Evolutionary conservation across 2,329 filamentous ascomycete genomes (phyloP), one percentile per base, ranked within the genome.

Genomic region (Penicillium capsulatum): DNA sequence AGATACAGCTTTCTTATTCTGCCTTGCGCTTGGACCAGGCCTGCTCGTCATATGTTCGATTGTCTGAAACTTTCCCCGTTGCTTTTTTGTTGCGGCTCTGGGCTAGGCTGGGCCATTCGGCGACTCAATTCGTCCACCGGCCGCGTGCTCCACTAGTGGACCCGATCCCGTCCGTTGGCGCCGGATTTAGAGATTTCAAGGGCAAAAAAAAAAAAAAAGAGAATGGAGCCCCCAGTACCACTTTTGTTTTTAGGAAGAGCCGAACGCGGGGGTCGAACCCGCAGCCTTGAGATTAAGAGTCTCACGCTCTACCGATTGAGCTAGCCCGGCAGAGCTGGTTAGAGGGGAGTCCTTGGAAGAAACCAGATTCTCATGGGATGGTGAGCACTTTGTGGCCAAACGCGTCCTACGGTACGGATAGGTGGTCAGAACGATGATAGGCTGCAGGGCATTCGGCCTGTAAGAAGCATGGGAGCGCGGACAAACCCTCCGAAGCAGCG

Each of bases 221-320:
- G 46, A 51, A 42, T 29, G 45, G 33, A 48, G 47, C 48, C 19
- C 19, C 19, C 19, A 22, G 48, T 36, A 29, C 40, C 24, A 44
- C 34, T 38, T 42, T 43, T 4, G n/a, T 28, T n/a, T 49, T 48
- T 47, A 52, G 44, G 38, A 48, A 46, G 42, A 64, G 55, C 63
- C 63, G 53, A 64, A 66, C 61, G 61, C 59, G 63, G 62, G 63
- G 63, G 56, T 66, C 58, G 63, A 66, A 65, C 63, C 61, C 63
- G 56, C 58, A 63, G 53, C 59, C 58, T 63, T 63, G 60, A 61
- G 63, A 62, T 64, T 69, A 72, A 71, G 66, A 72, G 67, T 67
- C 69, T 69, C 69, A 72, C 63, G 65, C 64, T 67, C 64, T 71
- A 67, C 60, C 69, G 67, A 71, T 71, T 72, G 68, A 71, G 68